Evolutionary conservation across 2,329 filamentous ascomycete genomes (phyloP).

Genomic region (Monosporascus sp.): DNA sequence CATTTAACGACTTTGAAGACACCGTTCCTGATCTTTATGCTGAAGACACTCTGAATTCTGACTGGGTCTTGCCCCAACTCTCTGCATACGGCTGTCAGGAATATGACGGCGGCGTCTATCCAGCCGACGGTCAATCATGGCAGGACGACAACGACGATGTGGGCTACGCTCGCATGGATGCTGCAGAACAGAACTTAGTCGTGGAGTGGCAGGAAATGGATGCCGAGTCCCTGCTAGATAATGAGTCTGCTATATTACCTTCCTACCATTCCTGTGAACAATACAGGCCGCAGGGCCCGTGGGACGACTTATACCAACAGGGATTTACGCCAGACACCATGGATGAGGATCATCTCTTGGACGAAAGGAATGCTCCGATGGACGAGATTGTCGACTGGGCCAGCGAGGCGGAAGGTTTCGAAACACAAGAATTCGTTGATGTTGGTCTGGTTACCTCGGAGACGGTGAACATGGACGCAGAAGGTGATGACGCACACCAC

Average conservation of each 20-base stretch:
- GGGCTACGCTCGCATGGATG: too few species aligned
- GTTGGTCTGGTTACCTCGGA: not conserved
- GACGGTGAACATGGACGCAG: not conserved
- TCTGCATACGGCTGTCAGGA: not conserved
- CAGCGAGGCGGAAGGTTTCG: not conserved
- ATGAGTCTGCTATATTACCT: not conserved
- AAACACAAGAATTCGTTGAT: too few species aligned
- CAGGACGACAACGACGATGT: not conserved
- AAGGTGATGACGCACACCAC: not conserved
- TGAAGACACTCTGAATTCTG: not conserved
- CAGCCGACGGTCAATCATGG: not conserved
- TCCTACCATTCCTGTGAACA: not conserved
- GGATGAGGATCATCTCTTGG: not conserved
- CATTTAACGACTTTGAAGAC: not conserved
- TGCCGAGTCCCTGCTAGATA: not conserved
- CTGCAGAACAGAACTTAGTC: too few species aligned
- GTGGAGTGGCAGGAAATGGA: not conserved
- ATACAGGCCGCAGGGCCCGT: not conserved
- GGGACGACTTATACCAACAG: not conserved
- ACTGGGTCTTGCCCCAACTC: not conserved
- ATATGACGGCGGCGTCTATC: not conserved
- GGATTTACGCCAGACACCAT: not conserved
- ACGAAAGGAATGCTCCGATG: not conserved
- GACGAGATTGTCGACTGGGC: not conserved
- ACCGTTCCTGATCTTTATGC: not conserved